These are phyloP conservation scores for Parastagonospora nodorum DNA, from an alignment of 2,329 filamentous ascomycete species.

Conservation along the genomic window DNA sequence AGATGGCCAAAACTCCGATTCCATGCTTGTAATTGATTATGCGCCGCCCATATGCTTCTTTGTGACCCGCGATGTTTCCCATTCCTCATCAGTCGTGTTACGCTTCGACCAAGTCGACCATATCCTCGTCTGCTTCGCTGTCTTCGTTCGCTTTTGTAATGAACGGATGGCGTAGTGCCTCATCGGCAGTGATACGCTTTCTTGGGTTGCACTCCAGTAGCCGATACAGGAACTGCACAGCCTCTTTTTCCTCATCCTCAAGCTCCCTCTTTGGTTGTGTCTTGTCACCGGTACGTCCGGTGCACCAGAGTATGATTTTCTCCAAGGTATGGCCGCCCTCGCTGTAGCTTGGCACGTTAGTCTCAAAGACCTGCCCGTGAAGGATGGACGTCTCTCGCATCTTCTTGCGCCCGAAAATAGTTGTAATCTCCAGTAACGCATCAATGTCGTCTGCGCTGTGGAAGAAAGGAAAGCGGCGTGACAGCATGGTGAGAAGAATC, in stretches of 20 bases:
- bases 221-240: slow-evolving; percentile 71
- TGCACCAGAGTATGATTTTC: slow-evolving; percentile 95
- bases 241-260: slow-evolving; percentile 70
- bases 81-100: slow-evolving; percentile 19
- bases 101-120: slow-evolving; percentile 33
- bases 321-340: slow-evolving; percentile 84
- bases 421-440: slow-evolving; percentile 95
- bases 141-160: slow-evolving; percentile 49
- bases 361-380: slow-evolving; percentile 91
- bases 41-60: slow-evolving; percentile 30
- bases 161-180: slow-evolving; percentile 76
- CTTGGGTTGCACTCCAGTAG: slow-evolving; percentile 79
- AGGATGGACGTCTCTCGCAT: slow-evolving; percentile 84
- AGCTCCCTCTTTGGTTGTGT: slow-evolving; percentile 55
- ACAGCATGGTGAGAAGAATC: slow-evolving; percentile 94
- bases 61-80: slow-evolving; percentile 16
- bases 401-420: slow-evolving; percentile 82
- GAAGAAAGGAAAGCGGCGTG: slow-evolving; percentile 94
- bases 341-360: slow-evolving; percentile 87
- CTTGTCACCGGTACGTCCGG: slow-evolving; percentile 70
- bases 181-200: slow-evolving; percentile 73
- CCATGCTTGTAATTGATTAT: slow-evolving; percentile 23
- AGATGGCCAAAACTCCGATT: slow-evolving; percentile 36
- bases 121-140: slow-evolving; percentile 41
- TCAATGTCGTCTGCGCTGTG: slow-evolving; percentile 98